Evolutionary conservation across 2,329 filamentous ascomycete genomes (phyloP), one percentile per base, ranked within the genome.

Genomic region (Venturia effusa): DNA sequence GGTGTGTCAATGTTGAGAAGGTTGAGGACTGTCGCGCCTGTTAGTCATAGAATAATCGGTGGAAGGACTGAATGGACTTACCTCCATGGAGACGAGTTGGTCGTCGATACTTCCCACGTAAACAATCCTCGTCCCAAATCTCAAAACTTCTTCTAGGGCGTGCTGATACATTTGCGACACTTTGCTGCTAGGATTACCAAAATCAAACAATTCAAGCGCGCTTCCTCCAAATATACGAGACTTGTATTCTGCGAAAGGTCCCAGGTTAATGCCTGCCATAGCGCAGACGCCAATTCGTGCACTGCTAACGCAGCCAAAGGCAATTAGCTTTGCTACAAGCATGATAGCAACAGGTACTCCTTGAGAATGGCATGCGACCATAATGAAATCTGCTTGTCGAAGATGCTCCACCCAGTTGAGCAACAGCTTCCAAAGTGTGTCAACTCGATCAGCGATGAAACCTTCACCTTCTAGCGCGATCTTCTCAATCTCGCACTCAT

Each of bases 31-130:
- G 48, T 27, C 6, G 7, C 13, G 61, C 4, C 15, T 22, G 41
- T 66, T 8, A 65, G 64, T 61, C n/a, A 22, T 7, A 15, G 41
- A 57, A 30, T 40, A 61, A n/a, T 22, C 32, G 39, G 67, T 65
- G 55, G 45, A 51, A 51, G 22, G 7, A 27, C 5, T 27, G 6
- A 5, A 51, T 27, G 17, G 22, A 70, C 78, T 71, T 74, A 89
- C 88, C 80, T 97, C 93, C 72, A 99, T 80, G 4, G 92, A 93
- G 17, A 99, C 92, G 2, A 99, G 81, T 74, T 99, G 94, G 74
- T 99, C 94, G 73, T 99, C 94, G 61, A 99, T 95, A 74, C 92
- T 97, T 63, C 93, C 93, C 65, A 96, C 83, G 73, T 92, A 97
- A 0, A 92, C 89, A 60, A 97, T 84, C 48, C 90, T 85, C 17